Base-by-base conservation (phyloP, 495 filamentous ascomycete genomes). In the Pyrenopolyporus hunteri region DNA sequence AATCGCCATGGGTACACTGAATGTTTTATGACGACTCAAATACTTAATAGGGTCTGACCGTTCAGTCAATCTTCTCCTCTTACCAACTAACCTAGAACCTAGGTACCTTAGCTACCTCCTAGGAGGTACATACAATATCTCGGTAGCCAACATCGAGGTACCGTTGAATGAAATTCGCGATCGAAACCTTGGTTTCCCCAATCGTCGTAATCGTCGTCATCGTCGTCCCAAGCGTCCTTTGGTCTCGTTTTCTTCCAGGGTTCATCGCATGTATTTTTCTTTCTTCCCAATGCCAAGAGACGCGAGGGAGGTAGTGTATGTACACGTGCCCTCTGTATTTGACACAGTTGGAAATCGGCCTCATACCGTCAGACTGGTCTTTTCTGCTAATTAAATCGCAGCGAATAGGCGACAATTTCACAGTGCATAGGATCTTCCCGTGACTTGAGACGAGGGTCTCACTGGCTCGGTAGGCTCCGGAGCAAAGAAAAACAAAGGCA, bases 141-240 rank as follows among this genome's bases (percentile, higher is more conserved):
- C n/a, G n/a, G n/a, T n/a, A n/a, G n/a, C n/a, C n/a, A n/a, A n/a
- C n/a, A n/a, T n/a, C n/a, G n/a, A n/a, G n/a, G 35, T 10, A 16
- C 13, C 16, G 14, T 39, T 39, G 17, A 40, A 40, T 42, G 11
- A 11, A n/a, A 11, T 42, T 23, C 4, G 23, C 23, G 37, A 42
- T n/a, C 37, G 37, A 23, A 42, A 42, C 37, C 37, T 42, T 42
- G 37, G 10, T 42, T 42, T 59, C 35, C 46, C 31, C 23, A 20
- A 45, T 45, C 23, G 9, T 29, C 26, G 26, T 29, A 4, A 40
- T 55, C 58, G 45, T 63, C 52, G 52, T 57, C 59, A 62, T 57
- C 36, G 25, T 55, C 49, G 25, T 62, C 57, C 49, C 22, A 62
- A 55, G 20, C 14, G 10, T 20, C 22, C 40, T 3, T 45, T 43